Evolutionary conservation across 2,329 filamentous ascomycete genomes (phyloP), one percentile per base, ranked within the genome.

Genomic region (Penicillium sp.): DNA sequence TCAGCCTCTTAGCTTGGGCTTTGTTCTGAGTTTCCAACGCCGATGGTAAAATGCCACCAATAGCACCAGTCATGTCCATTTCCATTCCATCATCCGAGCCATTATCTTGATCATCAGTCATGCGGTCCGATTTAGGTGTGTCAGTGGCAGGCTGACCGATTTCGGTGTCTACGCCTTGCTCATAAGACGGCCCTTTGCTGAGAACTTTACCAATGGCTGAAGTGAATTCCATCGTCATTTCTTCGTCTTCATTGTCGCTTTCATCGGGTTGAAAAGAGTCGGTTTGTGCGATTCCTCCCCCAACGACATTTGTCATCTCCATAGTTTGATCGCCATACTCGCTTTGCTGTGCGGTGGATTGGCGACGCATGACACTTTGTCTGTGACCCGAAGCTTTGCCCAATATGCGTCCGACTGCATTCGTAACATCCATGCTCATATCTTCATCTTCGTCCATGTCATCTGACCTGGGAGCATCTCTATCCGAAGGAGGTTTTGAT

Each of bases 361-460:
- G 69, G 77, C 81, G 70, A 75, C 74, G 68, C 74, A 72, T 49
- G 24, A 60, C 54, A 66, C 73, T 67, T 69, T 72, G 56, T 49
- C 70, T 59, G 58, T 54, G 69, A 54, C 58, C 61, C 8, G 66
- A 48, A 16, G 72, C 65, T 28, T 74, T 79, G 5, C 81, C 76
- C 18, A 96, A 73, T 50, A 97, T 97, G 3, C 87, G 84, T 8
- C 93, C 93, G 49, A 96, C 80, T 8, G 86, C 90, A 51, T 85
- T 86, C 2, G 93, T 97, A 7, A 97, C 90, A 64, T 97, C 93
- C 93, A 97, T 97, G 19, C 91, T 94, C 81, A 95, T 87, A 34
- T 92, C 90, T 59, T 85, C 83, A 18, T 83, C 81, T 21, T 81
- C 77, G 11, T 82, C 79, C 5, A 75, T 69, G 21, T 79, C 48